Percentiles rank a stretch among this genome's conserved stretches.
Conservation (phyloP, 306 rosid genomes). For the Citrullus amarus region DNA sequence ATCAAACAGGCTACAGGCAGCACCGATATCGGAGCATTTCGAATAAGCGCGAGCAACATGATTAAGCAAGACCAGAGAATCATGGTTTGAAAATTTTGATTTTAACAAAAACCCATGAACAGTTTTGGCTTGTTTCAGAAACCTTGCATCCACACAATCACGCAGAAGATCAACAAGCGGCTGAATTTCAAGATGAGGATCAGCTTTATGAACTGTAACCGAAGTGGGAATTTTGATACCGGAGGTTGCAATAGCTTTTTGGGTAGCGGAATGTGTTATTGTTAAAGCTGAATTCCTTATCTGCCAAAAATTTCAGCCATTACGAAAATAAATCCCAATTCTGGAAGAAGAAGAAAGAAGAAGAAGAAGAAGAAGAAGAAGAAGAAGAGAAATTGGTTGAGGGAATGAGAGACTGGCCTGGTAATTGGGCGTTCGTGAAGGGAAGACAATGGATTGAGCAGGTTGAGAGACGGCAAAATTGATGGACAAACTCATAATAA, state of each 20-base stretch:
- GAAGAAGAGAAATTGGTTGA: background rate
- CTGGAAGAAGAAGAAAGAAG: background rate
- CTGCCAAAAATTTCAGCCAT: conserved; percentile 8
- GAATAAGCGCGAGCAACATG: conserved; percentile 38
- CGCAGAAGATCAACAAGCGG: conserved; percentile 42
- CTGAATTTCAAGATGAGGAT: conserved; percentile 15
- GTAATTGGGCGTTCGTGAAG: conserved; percentile 14
- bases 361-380: background rate
- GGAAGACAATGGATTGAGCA: background rate
- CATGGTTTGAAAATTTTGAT: conserved; percentile 24
- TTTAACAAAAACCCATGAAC: conserved; percentile 50
- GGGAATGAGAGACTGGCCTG: conserved; percentile 10
- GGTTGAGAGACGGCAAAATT: conserved; percentile 16
- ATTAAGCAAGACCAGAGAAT: conserved; percentile 42
- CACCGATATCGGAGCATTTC: conserved; percentile 34
- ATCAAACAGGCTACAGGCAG: conserved; percentile 43
- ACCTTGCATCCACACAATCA: conserved; percentile 25
- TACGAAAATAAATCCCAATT: background rate
- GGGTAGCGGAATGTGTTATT: conserved; percentile 4
- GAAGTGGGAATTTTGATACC: conserved; percentile 14
- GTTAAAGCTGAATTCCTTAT: conserved; percentile 14
- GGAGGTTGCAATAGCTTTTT: conserved; percentile 9
- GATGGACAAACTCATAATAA: conserved; percentile 23
- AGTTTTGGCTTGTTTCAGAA: conserved; percentile 23
- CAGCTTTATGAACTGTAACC: conserved; percentile 15